A percentile compares a stretch with the other conserved stretches of the same genome.
These are phyloP conservation scores for Fusarium nisikadoi DNA, from an alignment of 2,329 filamentous ascomycete genomes.

Conservation along the genomic window DNA sequence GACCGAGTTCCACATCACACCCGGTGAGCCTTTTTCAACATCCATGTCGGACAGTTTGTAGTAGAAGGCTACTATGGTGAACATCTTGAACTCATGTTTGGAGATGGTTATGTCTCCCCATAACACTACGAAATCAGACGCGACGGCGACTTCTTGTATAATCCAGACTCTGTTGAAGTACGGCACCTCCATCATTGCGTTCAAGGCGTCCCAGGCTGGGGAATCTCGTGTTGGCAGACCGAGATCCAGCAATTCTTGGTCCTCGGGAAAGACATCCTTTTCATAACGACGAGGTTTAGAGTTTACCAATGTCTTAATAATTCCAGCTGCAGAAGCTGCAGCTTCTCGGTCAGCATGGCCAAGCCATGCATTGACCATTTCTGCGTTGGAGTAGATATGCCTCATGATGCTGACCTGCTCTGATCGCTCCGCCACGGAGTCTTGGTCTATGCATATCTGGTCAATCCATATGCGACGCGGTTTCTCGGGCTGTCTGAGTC, in stretches of 20 bases:
- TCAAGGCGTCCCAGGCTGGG: not conserved
- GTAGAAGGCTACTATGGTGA: not conserved
- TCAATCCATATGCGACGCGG: not conserved
- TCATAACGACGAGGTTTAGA: rapidly evolving
- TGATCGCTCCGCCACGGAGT: not conserved
- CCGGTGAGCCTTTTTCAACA: not conserved
- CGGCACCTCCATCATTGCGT: rapidly evolving
- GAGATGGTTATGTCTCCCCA: not conserved
- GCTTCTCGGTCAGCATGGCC: not conserved
- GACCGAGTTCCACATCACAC: not conserved
- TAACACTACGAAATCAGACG: not conserved
- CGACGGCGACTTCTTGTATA: not conserved
- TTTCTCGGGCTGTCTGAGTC: rapidly evolving
- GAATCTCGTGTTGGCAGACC: not conserved
- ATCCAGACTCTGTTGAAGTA: not conserved
- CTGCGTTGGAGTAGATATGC: not conserved
- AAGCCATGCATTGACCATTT: not conserved
- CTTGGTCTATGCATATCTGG: not conserved
- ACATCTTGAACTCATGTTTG: rapidly evolving
- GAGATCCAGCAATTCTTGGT: not conserved
- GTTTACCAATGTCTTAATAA: not conserved
- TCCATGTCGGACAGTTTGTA: not conserved
- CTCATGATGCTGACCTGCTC: not conserved
- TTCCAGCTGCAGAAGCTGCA: not conserved
- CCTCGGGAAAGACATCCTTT: not conserved